A percentile compares a stretch with the other conserved stretches of the same genome.
Evolutionary conservation across 495 filamentous ascomycete species (phyloP).

Genomic region (Mytilinidion resinicola): DNA sequence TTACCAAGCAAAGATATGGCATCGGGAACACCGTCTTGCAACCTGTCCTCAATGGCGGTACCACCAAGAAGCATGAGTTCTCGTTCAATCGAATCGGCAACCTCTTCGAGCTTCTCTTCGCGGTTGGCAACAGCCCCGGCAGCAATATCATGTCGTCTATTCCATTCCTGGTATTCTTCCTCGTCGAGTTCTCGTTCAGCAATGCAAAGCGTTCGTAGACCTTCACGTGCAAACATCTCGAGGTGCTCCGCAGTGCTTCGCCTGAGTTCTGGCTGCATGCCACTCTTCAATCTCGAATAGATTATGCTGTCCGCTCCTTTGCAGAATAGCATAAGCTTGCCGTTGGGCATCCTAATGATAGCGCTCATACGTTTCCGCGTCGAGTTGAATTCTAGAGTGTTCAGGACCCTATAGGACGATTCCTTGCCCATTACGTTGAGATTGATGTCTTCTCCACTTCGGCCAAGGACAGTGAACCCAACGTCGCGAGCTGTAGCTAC

Average conservation of each 20-base stretch:
- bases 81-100: slow-evolving; percentile 85
- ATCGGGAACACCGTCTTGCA: slow-evolving; percentile 96
- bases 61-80: slow-evolving; percentile 86
- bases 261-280: slow-evolving; percentile 80
- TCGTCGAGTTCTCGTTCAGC: slow-evolving; percentile 80
- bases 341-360: slow-evolving; percentile 93
- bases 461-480: slow-evolving; percentile 90
- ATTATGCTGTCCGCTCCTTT: slow-evolving; percentile 98
- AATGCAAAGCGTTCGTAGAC: slow-evolving; percentile 89
- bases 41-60: slow-evolving; percentile 94
- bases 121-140: slow-evolving; percentile 76
- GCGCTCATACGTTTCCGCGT: slow-evolving; percentile 97
- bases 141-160: slow-evolving; percentile 77
- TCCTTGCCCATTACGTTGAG: slow-evolving; percentile 85
- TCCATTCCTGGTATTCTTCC: slow-evolving; percentile 82
- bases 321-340: slow-evolving; percentile 86
- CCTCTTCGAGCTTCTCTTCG: slow-evolving; percentile 88
- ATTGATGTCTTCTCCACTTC: slow-evolving; percentile 67
- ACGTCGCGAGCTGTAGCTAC: slow-evolving; percentile 92
- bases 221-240: slow-evolving; percentile 94
- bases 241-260: slow-evolving; percentile 83
- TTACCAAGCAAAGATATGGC: slow-evolving; percentile 88
- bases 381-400: slow-evolving; percentile 97
- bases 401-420: slow-evolving; percentile 76
- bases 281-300: slow-evolving; percentile 80